Base-by-base conservation (phyloP, 2,329 filamentous ascomycete genomes). In the Aspergillus sp. region DNA sequence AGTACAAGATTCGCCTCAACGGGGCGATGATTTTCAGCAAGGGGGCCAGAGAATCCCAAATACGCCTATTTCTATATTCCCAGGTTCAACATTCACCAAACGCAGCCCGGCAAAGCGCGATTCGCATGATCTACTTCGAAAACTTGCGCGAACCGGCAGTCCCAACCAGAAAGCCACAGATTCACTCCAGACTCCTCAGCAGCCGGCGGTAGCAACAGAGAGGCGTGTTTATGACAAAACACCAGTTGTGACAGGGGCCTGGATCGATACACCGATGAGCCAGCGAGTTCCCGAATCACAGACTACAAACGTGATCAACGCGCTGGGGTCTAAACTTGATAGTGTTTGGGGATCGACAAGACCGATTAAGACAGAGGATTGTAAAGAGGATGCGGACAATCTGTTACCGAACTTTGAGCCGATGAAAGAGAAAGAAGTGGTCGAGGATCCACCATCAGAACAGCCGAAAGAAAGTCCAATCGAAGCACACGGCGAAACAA, bases 211-310 rank as follows among this genome's bases (percentile, higher is more conserved):
- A 57, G 65, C 22, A 76, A 71, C 52, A 49, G 64, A 71, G 32
- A 64, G 67, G 13, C 68, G 63, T 24, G 67, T 75, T 18, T 74
- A 75, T 36, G 71, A 74, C 34, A 76, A 78, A 60, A 80, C 78
- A 2, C 78, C 78, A 3, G 69, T 74, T 38, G 76, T 79, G 9
- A 73, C 72, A 17, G 78, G 78, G 12, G 77, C 76, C 2, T 80
- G 76, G 76, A 74, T 78, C 34, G 77, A 80, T 61, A 80, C 78
- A 1, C 77, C 78, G 3, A 64, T 78, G 62, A 75, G 76, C 12
- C 75, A 77, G 52, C 68, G 70, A 32, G 60, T 66, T 26, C 47
- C 64, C 2, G 2, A 20, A 41, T 22, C 43, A 30, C 51, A 39
- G 18, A 32, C 34, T 13, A 17, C 2, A 15, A 15, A 39, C n/a